Evolutionary conservation across 495 filamentous ascomycete genomes (phyloP), one percentile per base, ranked within the genome.

Genomic region (Penicillium ochrochloron): DNA sequence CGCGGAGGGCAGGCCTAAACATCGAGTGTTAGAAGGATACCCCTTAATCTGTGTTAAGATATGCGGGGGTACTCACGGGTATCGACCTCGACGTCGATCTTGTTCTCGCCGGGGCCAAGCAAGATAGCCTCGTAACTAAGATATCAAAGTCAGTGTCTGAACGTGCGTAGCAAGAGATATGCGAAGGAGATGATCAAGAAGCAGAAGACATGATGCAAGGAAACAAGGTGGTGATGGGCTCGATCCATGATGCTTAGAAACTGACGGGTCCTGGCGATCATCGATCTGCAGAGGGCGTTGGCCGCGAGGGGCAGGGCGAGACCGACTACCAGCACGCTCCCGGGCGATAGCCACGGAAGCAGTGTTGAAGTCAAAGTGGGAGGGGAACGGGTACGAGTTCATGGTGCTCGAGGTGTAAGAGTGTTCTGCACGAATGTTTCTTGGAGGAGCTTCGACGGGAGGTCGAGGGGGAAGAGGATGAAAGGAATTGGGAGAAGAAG

Each of bases 121-220:
- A 97, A 77, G 78, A 97, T 97, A 6, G 94, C 84, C 78, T 99
- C 95, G 77, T 95, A 96, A 62, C 95, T 99, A 53, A 50, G 41
- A 57, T 11, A 63, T 52, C 46, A 59, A 27, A 41, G 34, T 64
- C 34, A 65, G 63, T n/a, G 8, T 31, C 31, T 55, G 11, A 37
- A 35, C 12, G 31, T 12, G 31, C 27, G 19, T 12, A 21, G n/a
- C 14, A 35, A 11, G 0, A 4, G 35, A 17, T 12, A n/a, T 46
- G 59, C 7, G 5, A 53, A 29, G 29, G 33, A 46, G 23, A 57
- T 23, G 35, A 52, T 59, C n/a, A 25, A 31, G 46, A 57, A 21
- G 19, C 57, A 55, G 29, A 21, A 27, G 37, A 52, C 48, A 52
- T 31, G 48, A 52, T 31, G 0, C 25, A 31, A n/a, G 12, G 27